A percentile compares a stretch with the other conserved stretches of the same genome.
Conservation (phyloP, 495 filamentous ascomycete genomes). For the Schizothecium vesticola region DNA sequence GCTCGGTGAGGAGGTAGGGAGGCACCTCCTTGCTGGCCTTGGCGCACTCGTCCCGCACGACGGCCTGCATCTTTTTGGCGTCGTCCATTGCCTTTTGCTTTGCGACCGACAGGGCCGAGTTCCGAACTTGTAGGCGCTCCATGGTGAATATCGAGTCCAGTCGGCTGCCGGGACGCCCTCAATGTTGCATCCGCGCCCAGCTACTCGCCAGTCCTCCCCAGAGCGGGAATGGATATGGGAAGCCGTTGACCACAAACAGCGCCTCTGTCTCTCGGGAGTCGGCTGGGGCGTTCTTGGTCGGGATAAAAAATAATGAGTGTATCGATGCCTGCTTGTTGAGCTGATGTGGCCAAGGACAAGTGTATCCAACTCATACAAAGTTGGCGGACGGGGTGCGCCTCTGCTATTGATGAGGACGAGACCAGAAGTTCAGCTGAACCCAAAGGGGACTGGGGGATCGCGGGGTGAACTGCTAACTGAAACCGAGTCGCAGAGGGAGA, state of each 20-base stretch:
- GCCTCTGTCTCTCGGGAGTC: constrained; percentile 2
- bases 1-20: constrained; percentile 72
- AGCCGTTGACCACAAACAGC: background rate
- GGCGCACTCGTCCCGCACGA: constrained; percentile 43
- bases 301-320: background rate
- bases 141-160: constrained; percentile 20
- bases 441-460: background rate
- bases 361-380: background rate
- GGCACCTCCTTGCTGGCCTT: constrained; percentile 45
- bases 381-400: background rate
- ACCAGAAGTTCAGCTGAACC: background rate
- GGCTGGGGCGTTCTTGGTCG: background rate
- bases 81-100: constrained; percentile 50
- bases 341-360: background rate
- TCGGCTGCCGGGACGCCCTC: background rate
- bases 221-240: background rate
- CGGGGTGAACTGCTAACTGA: background rate
- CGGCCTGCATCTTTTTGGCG: constrained; percentile 49
- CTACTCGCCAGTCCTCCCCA: background rate
- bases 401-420: background rate
- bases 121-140: constrained; percentile 39
- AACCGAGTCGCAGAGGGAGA: background rate
- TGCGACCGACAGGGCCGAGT: constrained; percentile 32
- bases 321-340: background rate
- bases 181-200: background rate